A percentile compares a stretch with the other conserved stretches of the same genome.
phyloP scores from a whole-genome alignment of 2,329 filamentous ascomycete species.

The Hortaea sp. region DNA sequence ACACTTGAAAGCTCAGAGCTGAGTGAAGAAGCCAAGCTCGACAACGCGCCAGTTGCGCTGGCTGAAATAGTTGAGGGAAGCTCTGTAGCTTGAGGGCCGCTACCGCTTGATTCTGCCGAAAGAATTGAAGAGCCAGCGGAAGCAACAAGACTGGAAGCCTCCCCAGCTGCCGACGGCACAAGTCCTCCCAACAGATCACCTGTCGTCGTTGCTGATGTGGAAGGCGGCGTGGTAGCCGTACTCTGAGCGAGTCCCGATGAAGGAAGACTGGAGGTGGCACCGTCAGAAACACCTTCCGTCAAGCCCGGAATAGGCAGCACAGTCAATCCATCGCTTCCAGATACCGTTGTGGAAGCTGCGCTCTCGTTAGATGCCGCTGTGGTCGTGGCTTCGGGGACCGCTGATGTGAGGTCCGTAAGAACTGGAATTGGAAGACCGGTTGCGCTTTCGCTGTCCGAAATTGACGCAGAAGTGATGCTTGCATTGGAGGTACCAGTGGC shows the following conservation, averaged over 20 bases:
- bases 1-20: conserved; percentile 19
- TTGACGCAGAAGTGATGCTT: too few relatives aligned
- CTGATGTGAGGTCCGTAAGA: too few relatives aligned
- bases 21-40: conserved; percentile 19
- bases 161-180: conserved; percentile 1
- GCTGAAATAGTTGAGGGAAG: conserved; percentile 8
- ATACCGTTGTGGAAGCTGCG: not conserved
- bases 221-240: too few relatives aligned
- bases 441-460: too few relatives aligned
- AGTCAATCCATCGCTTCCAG: not conserved
- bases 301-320: not conserved
- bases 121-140: conserved; percentile 15
- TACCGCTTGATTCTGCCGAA: conserved; percentile 8
- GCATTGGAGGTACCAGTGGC: too few relatives aligned
- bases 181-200: not conserved
- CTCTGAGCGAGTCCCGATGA: too few relatives aligned
- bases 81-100: conserved; percentile 3
- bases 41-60: conserved; percentile 16
- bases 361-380: not conserved
- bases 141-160: conserved; percentile 11
- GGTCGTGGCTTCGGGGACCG: not conserved
- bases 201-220: not conserved
- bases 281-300: not conserved
- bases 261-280: too few relatives aligned
- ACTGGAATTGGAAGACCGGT: too few relatives aligned